phyloP scores from a whole-genome alignment of 192 early-diverging fungal species.

The Gonapodya prolifera region DNA sequence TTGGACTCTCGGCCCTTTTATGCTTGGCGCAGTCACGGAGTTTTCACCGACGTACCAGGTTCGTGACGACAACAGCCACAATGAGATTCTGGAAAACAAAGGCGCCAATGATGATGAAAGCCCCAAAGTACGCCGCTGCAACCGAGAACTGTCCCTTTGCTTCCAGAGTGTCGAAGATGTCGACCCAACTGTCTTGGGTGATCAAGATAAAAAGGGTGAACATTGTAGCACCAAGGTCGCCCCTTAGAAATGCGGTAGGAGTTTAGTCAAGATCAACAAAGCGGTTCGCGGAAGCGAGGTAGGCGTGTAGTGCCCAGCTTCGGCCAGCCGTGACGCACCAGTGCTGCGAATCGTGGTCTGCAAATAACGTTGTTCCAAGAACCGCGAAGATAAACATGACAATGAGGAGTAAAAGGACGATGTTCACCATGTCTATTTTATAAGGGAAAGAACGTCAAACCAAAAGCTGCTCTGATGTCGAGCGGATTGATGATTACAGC shows the following conservation, averaged over 20 bases:
- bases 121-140: constrained; percentile 21
- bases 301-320: no score
- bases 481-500: no score
- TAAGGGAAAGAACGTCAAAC: no score
- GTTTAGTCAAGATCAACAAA: no score
- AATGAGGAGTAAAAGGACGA: constrained; percentile 19
- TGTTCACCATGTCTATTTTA: constrained; percentile 26
- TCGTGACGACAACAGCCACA: constrained; percentile 30
- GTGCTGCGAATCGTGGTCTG: neutral
- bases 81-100: constrained; percentile 30
- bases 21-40: no score
- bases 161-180: neutral
- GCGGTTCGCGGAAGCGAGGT: no score
- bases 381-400: constrained; percentile 28
- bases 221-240: constrained; percentile 20
- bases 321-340: no score
- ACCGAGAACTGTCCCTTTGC: constrained; percentile 18
- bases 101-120: constrained; percentile 21
- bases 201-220: constrained; percentile 22
- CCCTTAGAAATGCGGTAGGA: no score
- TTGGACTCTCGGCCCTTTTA: no score
- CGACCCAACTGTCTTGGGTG: constrained; percentile 28
- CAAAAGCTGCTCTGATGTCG: no score
- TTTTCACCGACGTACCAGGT: constrained; percentile 26
- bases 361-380: constrained; percentile 25